phyloP scores from a whole-genome alignment of 192 early-diverging fungal species.

The Rhizoclosmatium sp. region DNA sequence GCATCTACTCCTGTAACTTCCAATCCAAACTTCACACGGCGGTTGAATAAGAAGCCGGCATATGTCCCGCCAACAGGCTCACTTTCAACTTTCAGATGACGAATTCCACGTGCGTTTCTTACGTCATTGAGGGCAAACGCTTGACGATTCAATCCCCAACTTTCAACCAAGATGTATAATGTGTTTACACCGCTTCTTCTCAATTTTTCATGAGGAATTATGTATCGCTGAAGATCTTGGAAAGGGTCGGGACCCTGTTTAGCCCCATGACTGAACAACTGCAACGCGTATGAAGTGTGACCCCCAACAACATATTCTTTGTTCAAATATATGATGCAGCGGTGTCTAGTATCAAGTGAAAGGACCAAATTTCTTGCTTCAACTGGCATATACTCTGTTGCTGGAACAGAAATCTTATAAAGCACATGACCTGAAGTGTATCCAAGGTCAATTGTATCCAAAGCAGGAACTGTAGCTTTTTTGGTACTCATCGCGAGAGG shows the following conservation, averaged over 20 bases:
- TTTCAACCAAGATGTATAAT: slow-evolving; percentile 76
- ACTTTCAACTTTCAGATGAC: slow-evolving; percentile 59
- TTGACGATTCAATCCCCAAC: slow-evolving; percentile 76
- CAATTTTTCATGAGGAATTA: slow-evolving; percentile 47
- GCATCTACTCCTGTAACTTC: slow-evolving; percentile 81
- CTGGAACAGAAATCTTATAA: slow-evolving; percentile 62
- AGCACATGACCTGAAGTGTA: slow-evolving; percentile 71
- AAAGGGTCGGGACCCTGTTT: slow-evolving; percentile 78
- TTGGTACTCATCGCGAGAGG: slow-evolving; percentile 1
- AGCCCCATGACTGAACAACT: slow-evolving; percentile 62
- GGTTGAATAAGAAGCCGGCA: background rate
- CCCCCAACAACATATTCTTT: slow-evolving; percentile 72
- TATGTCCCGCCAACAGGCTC: slow-evolving; percentile 39
- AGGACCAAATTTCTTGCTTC: slow-evolving; percentile 46
- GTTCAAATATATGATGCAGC: slow-evolving; percentile 76
- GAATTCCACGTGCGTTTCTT: slow-evolving; percentile 74
- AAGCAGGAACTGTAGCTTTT: slow-evolving; percentile 43
- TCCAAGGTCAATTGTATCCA: slow-evolving; percentile 65
- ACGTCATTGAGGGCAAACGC: slow-evolving; percentile 78
- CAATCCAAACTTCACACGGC: slow-evolving; percentile 57
- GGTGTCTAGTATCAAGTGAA: slow-evolving; percentile 75
- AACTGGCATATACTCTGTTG: background rate
- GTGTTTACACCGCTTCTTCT: slow-evolving; percentile 25
- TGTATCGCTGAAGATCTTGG: slow-evolving; percentile 65
- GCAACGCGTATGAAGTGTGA: slow-evolving; percentile 77